A percentile compares a stretch with the other conserved stretches of the same genome.
These are phyloP conservation scores for Monilinia laxa DNA, from an alignment of 2,329 filamentous ascomycete genomes.

Conservation along the genomic window DNA sequence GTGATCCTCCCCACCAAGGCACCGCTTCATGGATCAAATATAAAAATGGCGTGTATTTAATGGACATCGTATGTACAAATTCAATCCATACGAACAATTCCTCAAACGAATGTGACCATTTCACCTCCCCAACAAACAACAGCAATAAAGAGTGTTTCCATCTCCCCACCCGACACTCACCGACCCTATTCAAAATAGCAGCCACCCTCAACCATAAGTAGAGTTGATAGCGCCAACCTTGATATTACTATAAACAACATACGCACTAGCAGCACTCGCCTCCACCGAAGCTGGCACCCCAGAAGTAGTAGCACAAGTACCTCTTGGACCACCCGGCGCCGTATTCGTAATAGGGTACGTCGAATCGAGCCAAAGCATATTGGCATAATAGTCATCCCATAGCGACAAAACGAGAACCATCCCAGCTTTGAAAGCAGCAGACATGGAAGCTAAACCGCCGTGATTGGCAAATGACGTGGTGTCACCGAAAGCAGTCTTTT, in stretches of 20 bases:
- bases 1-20: too few species aligned
- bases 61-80: background rate
- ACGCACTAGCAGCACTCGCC: slow-evolving; percentile 46
- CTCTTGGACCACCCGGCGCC: slow-evolving; percentile 52
- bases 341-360: slow-evolving; percentile 55
- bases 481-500: slow-evolving; percentile 58
- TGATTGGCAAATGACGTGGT: slow-evolving; percentile 51
- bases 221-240: slow-evolving; percentile 40
- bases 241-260: slow-evolving; percentile 43
- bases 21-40: background rate
- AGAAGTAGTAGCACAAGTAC: slow-evolving; percentile 52
- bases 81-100: background rate
- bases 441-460: slow-evolving; percentile 58
- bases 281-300: slow-evolving; percentile 54
- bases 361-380: slow-evolving; percentile 76
- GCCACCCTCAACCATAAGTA: slow-evolving; percentile 30
- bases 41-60: background rate
- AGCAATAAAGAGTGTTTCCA: background rate
- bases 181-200: too few species aligned
- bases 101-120: background rate
- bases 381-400: slow-evolving; percentile 56
- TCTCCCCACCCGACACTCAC: too few species aligned
- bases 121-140: background rate
- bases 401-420: slow-evolving; percentile 66
- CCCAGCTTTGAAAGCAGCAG: slow-evolving; percentile 52